Percentiles rank a stretch among this genome's conserved stretches.
Conservation (phyloP, 768 basidiomycete genomes). For the Suillus placidus region DNA sequence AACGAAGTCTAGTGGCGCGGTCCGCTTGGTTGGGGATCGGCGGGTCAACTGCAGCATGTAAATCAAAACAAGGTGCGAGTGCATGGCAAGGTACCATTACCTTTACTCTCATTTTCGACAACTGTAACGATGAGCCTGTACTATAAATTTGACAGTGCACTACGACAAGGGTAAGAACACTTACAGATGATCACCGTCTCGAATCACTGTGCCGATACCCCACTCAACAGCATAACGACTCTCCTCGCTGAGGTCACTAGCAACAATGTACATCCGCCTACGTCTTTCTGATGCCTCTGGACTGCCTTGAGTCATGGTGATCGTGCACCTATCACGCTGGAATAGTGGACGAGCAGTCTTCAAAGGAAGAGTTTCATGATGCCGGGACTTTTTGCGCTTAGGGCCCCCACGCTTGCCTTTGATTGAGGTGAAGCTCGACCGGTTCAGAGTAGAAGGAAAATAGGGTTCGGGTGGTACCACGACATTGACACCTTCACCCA, state of each 20-base stretch:
- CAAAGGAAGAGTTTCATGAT: slow-evolving; percentile 66
- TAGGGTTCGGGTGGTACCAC: slow-evolving; percentile 84
- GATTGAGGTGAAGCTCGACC: slow-evolving; percentile 42
- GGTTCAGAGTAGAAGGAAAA: slow-evolving; percentile 73
- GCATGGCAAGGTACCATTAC: slow-evolving; percentile 42
- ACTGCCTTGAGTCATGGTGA: slow-evolving; percentile 85
- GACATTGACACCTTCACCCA: slow-evolving; percentile 92
- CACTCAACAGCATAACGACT: slow-evolving; percentile 95
- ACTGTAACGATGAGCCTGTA: slow-evolving; percentile 81
- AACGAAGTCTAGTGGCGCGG: slow-evolving; percentile 74
- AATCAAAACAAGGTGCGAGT: slow-evolving; percentile 8
- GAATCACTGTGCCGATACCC: slow-evolving; percentile 94
- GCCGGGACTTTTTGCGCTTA: slow-evolving; percentile 61
- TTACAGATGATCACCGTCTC: slow-evolving; percentile 91
- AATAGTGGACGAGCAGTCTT: slow-evolving; percentile 79
- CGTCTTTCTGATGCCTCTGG: slow-evolving; percentile 62
- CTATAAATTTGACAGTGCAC: slow-evolving; percentile 5
- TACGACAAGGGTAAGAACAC: slow-evolving; percentile 19
- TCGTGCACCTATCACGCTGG: slow-evolving; percentile 90
- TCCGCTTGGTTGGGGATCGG: slow-evolving; percentile 72
- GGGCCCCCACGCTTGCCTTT: slow-evolving; percentile 38
- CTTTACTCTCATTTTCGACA: slow-evolving; percentile 89
- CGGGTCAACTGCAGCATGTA: slow-evolving; percentile 58
- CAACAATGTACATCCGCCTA: slow-evolving; percentile 77
- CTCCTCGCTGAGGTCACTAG: slow-evolving; percentile 95